phyloP scores from a whole-genome alignment of 768 basidiomycete species.

The Chalciporus sphaerocephalus region DNA sequence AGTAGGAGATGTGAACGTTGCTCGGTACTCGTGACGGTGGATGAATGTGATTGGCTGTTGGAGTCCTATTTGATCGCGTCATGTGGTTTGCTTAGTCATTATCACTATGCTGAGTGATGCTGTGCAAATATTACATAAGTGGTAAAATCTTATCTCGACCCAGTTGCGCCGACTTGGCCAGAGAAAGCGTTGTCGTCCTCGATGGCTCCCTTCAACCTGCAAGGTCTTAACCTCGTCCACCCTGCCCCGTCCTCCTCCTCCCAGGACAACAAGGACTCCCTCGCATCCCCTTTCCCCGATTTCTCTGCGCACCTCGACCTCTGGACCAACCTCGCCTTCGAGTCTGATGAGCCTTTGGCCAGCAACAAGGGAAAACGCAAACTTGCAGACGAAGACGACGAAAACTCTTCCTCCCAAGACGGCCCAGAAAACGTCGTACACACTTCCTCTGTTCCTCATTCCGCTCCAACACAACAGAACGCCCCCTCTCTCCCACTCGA shows the following conservation, averaged over 20 bases:
- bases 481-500: constrained; percentile 41
- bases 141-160: constrained; percentile 10
- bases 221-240: constrained; percentile 79
- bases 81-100: constrained; percentile 7
- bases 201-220: constrained; percentile 63
- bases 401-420: constrained; percentile 40
- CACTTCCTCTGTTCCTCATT: constrained; percentile 36
- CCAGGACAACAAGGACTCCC: constrained; percentile 44
- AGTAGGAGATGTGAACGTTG: neutral
- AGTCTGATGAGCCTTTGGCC: constrained; percentile 64
- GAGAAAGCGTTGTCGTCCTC: too few species aligned
- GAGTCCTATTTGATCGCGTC: constrained; percentile 10
- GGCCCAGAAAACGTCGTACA: constrained; percentile 57
- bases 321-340: constrained; percentile 80
- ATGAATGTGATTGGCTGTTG: neutral
- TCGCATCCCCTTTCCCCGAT: constrained; percentile 66
- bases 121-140: too few species aligned
- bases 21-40: too few species aligned
- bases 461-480: constrained; percentile 29
- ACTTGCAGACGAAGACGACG: constrained; percentile 37
- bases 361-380: constrained; percentile 32
- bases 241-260: constrained; percentile 41
- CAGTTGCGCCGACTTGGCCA: neutral
- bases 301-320: constrained; percentile 73
- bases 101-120: neutral